A percentile compares a stretch with the other conserved stretches of the same genome.
Evolutionary conservation across 805 yeast species (phyloP).

Genomic region (Pichia phayaonensis): DNA sequence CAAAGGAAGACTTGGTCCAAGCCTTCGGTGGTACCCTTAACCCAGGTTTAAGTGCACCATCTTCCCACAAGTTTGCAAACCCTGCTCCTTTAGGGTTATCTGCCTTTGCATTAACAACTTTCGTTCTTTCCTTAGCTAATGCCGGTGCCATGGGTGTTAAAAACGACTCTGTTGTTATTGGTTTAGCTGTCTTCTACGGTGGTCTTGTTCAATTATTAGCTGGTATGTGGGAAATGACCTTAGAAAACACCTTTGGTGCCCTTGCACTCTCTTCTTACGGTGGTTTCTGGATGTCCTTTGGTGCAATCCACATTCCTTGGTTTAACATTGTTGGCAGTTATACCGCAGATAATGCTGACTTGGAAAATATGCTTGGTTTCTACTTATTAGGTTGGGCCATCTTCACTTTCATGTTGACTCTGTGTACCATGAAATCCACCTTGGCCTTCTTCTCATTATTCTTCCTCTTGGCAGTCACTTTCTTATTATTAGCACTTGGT

Average conservation of each 20-base stretch:
- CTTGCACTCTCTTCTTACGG: constrained; percentile 55
- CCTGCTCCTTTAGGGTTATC: constrained; percentile 72
- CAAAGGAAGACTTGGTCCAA: constrained; percentile 46
- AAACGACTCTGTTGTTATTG: constrained; percentile 53
- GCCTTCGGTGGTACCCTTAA: constrained; percentile 83
- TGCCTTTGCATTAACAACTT: constrained; percentile 62
- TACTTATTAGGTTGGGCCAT: constrained; percentile 57
- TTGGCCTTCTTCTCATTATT: constrained; percentile 47
- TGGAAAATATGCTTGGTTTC: constrained; percentile 48
- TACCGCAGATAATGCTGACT: constrained; percentile 36
- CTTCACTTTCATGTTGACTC: constrained; percentile 50
- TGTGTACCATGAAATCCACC: constrained; percentile 52
- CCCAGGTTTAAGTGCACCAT: constrained; percentile 56
- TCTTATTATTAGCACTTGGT: constrained; percentile 43
- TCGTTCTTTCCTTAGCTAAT: constrained; percentile 57
- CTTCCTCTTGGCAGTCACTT: constrained; percentile 45
- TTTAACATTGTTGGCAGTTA: constrained; percentile 49
- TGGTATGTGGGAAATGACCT: constrained; percentile 70
- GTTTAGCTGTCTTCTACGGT: constrained; percentile 64
- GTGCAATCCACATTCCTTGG: constrained; percentile 51
- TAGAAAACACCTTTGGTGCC: constrained; percentile 72
- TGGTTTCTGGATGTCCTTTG: constrained; percentile 74
- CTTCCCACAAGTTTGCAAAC: constrained; percentile 56
- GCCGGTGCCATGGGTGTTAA: constrained; percentile 62
- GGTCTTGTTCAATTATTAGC: constrained; percentile 66